These are phyloP conservation scores for Cyclanthera cordifolia DNA, from an alignment of 306 rosid species.

Conservation along the genomic window DNA sequence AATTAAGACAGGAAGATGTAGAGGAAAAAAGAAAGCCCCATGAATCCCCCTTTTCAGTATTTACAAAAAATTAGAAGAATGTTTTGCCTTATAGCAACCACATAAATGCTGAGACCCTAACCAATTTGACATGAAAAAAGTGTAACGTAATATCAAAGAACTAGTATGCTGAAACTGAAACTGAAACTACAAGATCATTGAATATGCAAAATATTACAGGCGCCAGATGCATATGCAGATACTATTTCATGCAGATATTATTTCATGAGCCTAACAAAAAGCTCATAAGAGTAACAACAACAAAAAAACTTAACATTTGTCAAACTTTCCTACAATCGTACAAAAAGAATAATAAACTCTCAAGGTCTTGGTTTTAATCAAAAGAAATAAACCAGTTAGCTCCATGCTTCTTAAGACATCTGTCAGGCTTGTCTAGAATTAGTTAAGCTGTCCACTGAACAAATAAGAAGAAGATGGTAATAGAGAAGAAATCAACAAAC, in stretches of 20 bases:
- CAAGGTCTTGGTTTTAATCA: neutral
- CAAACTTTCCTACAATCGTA: neutral
- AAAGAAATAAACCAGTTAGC: neutral
- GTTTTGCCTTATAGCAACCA: neutral
- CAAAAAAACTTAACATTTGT: neutral
- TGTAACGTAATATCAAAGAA: neutral
- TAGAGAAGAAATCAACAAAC: constrained; percentile 29
- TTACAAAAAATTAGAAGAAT: neutral
- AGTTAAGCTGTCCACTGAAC: neutral
- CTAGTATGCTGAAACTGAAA: too few relatives aligned
- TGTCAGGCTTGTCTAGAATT: neutral
- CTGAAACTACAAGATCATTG: neutral
- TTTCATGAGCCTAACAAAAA: neutral
- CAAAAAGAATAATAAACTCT: neutral
- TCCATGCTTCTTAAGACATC: neutral
- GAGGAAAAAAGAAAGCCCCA: neutral
- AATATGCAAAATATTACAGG: neutral
- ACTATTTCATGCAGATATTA: neutral
- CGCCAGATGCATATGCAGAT: neutral
- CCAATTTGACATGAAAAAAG: neutral
- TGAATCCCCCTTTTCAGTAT: neutral
- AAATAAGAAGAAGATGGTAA: neutral
- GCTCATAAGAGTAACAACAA: neutral
- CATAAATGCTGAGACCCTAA: neutral
- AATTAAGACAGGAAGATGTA: neutral